Conservation (phyloP, 352 stramenopile genomes). For the Pythium graminicola region DNA sequence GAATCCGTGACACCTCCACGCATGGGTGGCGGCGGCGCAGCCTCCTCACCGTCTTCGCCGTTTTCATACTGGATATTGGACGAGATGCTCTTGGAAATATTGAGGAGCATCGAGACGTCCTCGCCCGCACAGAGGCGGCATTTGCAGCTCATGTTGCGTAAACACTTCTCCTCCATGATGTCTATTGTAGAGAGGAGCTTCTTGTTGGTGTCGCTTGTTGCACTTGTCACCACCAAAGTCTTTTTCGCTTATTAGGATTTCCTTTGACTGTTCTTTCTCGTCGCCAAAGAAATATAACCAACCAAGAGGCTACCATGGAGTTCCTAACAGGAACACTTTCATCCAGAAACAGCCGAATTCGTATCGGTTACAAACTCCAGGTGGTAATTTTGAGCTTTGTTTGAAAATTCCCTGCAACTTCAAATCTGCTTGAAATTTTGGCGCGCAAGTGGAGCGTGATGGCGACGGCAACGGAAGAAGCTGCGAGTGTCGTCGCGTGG, state of each 20-base stretch:
- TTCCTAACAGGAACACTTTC: constrained; percentile 1
- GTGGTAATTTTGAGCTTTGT: constrained; percentile 15
- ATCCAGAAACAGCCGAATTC: not conserved
- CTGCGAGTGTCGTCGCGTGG: constrained; percentile 28
- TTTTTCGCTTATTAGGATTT: constrained; percentile 9
- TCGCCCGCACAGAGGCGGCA: constrained; percentile 78
- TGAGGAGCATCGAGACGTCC: constrained; percentile 67
- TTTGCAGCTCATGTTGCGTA: constrained; percentile 84
- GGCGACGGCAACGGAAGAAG: constrained; percentile 8
- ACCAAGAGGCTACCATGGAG: not conserved
- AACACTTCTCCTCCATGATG: constrained; percentile 72
- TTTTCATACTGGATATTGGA: constrained; percentile 74
- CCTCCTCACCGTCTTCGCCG: constrained; percentile 25
- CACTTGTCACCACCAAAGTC: constrained; percentile 4
- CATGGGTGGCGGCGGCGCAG: constrained; percentile 24
- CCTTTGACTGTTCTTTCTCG: constrained; percentile 9
- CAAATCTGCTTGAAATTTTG: constrained; percentile 22
- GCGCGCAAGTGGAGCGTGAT: constrained; percentile 5
- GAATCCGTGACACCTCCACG: constrained; percentile 38
- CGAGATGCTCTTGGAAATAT: constrained; percentile 74
- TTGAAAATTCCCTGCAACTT: constrained; percentile 27
- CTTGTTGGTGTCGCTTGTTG: not conserved
- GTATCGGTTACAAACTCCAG: not conserved
- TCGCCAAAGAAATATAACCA: constrained; percentile 16
- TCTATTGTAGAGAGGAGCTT: too few species aligned